Conservation (phyloP, 768 basidiomycete species). For the Leccinum arenicola region DNA sequence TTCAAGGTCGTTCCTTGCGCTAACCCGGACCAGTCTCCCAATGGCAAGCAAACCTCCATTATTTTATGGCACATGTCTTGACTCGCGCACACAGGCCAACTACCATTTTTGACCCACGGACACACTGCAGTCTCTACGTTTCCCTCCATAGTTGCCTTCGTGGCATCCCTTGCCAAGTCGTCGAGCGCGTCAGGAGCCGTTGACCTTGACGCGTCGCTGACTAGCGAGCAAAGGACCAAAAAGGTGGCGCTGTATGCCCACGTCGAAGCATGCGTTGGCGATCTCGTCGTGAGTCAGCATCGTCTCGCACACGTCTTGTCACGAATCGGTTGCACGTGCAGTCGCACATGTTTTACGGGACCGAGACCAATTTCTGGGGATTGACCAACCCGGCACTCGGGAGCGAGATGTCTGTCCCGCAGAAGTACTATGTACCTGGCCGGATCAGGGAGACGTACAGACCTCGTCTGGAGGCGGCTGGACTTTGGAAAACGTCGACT, state of each 20-base stretch:
- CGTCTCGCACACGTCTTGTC: not conserved
- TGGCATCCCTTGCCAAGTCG: constrained; percentile 46
- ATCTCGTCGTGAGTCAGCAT: constrained; percentile 57
- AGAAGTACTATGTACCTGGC: constrained; percentile 68
- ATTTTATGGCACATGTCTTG: not conserved
- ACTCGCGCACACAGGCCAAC: constrained; percentile 48
- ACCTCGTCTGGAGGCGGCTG: constrained; percentile 58
- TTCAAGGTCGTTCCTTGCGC: constrained; percentile 60
- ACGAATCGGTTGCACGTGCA: constrained; percentile 27
- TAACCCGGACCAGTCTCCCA: constrained; percentile 71
- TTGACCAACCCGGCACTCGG: constrained; percentile 55
- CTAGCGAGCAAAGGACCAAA: constrained; percentile 47
- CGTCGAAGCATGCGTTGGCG: constrained; percentile 61
- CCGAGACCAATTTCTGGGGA: constrained; percentile 57
- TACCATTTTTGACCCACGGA: constrained; percentile 69
- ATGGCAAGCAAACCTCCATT: constrained; percentile 45
- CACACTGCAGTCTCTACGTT: constrained; percentile 49
- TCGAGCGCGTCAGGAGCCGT: constrained; percentile 28
- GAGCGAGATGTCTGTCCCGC: constrained; percentile 59
- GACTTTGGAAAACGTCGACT: constrained; percentile 53
- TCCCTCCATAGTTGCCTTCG: constrained; percentile 62
- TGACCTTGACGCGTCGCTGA: constrained; percentile 51
- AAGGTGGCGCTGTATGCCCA: constrained; percentile 64
- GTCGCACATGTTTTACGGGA: constrained; percentile 64
- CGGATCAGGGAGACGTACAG: constrained; percentile 58